Evolutionary conservation across 805 yeast species (phyloP).

Genomic region (Metschnikowia koreensis): DNA sequence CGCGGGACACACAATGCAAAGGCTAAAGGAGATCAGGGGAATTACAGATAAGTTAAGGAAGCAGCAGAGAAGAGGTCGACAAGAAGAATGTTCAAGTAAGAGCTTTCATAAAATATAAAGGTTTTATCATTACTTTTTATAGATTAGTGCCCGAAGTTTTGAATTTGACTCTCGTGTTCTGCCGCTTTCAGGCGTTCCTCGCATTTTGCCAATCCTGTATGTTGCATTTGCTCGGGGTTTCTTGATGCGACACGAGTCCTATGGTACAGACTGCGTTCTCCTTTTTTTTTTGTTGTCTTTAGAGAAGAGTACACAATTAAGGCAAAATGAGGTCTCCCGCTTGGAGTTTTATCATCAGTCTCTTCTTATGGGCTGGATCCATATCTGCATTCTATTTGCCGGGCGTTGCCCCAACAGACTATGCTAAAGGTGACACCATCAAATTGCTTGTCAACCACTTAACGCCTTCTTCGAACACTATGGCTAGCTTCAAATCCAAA

Average conservation of each 20-base stretch:
- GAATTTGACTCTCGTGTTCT: background rate
- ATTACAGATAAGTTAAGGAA: slow-evolving; percentile 10
- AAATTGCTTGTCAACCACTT: slow-evolving; percentile 86
- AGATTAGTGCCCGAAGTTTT: too few relatives aligned
- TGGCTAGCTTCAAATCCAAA: slow-evolving; percentile 24
- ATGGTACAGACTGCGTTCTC: background rate
- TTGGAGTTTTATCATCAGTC: slow-evolving; percentile 19
- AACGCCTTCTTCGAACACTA: slow-evolving; percentile 65
- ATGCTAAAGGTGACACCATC: slow-evolving; percentile 65
- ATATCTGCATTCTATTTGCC: slow-evolving; percentile 78
- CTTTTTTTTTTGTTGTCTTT: background rate
- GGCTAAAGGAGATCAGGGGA: slow-evolving; percentile 8
- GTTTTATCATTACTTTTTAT: too few relatives aligned
- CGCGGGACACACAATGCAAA: slow-evolving; percentile 2
- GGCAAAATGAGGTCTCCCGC: slow-evolving; percentile 15
- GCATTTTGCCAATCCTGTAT: slow-evolving; percentile 2
- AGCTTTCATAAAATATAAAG: too few relatives aligned
- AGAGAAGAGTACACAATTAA: background rate
- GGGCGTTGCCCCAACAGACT: slow-evolving; percentile 94
- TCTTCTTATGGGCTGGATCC: slow-evolving; percentile 17
- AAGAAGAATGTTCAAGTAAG: background rate
- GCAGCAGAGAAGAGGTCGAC: background rate
- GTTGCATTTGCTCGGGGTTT: slow-evolving; percentile 1
- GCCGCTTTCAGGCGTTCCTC: background rate
- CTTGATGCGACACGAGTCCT: slow-evolving; percentile 6